Conservation (phyloP, 495 filamentous ascomycete genomes). For the Annulohypoxylon bovei region DNA sequence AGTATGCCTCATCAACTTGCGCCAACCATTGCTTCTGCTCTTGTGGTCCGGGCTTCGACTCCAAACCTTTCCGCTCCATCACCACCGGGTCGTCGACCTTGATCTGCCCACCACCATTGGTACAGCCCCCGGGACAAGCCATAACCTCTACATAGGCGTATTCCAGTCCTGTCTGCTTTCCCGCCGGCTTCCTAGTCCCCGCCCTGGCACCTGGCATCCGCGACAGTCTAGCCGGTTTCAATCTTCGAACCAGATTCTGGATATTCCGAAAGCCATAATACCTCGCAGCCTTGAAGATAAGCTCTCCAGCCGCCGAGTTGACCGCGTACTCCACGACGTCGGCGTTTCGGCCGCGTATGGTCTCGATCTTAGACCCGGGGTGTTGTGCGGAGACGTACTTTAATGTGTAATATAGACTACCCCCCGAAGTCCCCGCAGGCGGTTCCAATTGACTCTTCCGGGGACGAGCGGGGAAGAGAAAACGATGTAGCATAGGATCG, state of each 20-base stretch:
- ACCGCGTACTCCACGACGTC: constrained; percentile 89
- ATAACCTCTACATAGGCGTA: constrained; percentile 97
- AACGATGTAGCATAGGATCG: constrained; percentile 71
- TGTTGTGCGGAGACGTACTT: constrained; percentile 73
- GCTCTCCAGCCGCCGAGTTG: constrained; percentile 60
- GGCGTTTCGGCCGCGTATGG: constrained; percentile 81
- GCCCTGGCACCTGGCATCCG: constrained; percentile 78
- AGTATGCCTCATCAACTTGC: constrained; percentile 93
- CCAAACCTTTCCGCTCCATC: constrained; percentile 54
- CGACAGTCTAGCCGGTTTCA: constrained; percentile 80
- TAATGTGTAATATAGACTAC: constrained; percentile 85
- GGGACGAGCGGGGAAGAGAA: constrained; percentile 68
- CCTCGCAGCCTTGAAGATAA: constrained; percentile 81
- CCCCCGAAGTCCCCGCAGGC: constrained; percentile 79
- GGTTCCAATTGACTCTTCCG: constrained; percentile 45
- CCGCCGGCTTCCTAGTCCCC: constrained; percentile 58
- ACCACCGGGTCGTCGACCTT: constrained; percentile 79
- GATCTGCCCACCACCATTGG: constrained; percentile 95
- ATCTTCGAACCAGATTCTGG: constrained; percentile 89
- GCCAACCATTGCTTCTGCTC: constrained; percentile 89
- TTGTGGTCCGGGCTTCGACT: constrained; percentile 67
- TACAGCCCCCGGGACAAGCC: constrained; percentile 98
- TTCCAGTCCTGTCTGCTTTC: constrained; percentile 60
- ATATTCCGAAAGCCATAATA: constrained; percentile 99
- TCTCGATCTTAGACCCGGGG: constrained; percentile 72